A percentile compares a stretch with the other conserved stretches of the same genome.
phyloP scores from a whole-genome alignment of 202 grass and related monocot species.

The Digitaria exilis region DNA sequence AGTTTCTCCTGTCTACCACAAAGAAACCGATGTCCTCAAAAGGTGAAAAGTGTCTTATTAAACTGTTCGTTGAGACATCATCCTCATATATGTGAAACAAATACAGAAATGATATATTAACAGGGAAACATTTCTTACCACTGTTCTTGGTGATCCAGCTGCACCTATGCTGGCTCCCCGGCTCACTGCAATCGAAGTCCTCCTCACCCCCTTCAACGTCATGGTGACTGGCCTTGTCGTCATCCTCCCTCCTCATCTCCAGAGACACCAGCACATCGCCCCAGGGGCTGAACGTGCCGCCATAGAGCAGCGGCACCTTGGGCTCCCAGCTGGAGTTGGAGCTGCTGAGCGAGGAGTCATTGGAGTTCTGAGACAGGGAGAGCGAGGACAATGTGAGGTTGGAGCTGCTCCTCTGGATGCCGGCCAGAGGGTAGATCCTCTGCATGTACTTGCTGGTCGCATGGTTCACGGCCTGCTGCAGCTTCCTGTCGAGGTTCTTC shows the following conservation, averaged over 20 bases:
- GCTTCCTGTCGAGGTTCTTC: conserved; percentile 57
- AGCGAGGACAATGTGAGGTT: conserved; percentile 85
- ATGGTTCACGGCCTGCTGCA: conserved; percentile 56
- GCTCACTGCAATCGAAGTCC: conserved; percentile 55
- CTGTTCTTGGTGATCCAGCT: conserved; percentile 94
- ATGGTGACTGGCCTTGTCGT: conserved; percentile 57
- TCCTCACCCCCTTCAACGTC: conserved; percentile 48
- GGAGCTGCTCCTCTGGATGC: conserved; percentile 77
- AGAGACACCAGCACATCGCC: conserved; percentile 55
- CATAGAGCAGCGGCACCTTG: conserved; percentile 70
- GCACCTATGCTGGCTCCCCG: conserved; percentile 71
- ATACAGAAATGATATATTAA: not conserved
- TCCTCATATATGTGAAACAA: not conserved
- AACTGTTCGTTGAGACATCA: conserved; percentile 16
- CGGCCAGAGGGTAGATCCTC: conserved; percentile 68
- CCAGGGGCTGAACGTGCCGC: conserved; percentile 75
- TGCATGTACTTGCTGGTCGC: conserved; percentile 58
- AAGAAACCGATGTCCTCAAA: no score
- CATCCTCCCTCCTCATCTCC: conserved; percentile 56
- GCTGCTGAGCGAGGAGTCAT: conserved; percentile 87
- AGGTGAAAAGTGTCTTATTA: not conserved
- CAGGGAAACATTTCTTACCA: conserved; percentile 58
- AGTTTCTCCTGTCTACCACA: no score
- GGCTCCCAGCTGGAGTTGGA: conserved; percentile 95
- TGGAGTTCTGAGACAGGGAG: conserved; percentile 95